These are phyloP conservation scores for Elsinoe australis DNA, from an alignment of 2,329 filamentous ascomycete genomes.

Conservation along the genomic window DNA sequence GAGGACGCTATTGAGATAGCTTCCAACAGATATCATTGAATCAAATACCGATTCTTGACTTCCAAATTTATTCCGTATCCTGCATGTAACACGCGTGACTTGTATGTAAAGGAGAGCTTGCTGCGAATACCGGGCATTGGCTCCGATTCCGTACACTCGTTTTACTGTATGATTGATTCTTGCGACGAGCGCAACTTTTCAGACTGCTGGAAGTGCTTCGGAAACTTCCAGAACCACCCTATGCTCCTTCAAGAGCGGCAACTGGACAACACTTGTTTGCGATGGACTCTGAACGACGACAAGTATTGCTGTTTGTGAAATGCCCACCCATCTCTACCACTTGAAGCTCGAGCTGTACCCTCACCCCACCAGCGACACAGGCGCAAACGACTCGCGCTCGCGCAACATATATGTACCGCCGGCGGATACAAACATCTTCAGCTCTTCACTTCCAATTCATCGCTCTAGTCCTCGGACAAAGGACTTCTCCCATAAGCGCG, in stretches of 20 bases:
- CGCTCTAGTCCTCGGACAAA: conserved; percentile 34
- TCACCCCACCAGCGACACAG: conserved; percentile 21
- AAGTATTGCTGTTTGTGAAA: conserved; percentile 29
- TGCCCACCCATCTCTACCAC: conserved; percentile 59
- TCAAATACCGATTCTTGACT: conserved; percentile 7
- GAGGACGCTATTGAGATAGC: conserved; percentile 4
- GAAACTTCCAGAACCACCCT: background rate
- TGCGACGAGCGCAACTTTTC: no score
- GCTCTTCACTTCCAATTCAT: conserved; percentile 37
- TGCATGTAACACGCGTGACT: background rate
- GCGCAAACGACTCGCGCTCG: conserved; percentile 13
- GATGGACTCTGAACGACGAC: conserved; percentile 23
- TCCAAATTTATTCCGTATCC: background rate
- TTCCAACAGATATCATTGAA: conserved; percentile 1
- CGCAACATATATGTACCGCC: conserved; percentile 33
- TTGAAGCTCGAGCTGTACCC: conserved; percentile 53
- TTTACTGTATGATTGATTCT: no score
- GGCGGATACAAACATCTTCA: conserved; percentile 40
- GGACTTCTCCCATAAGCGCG: conserved; percentile 17
- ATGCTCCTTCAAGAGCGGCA: background rate
- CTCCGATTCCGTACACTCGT: no score
- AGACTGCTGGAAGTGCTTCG: no score
- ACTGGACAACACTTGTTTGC: no score
- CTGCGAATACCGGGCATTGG: background rate
- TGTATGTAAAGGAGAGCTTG: background rate